A percentile compares a stretch with the other conserved stretches of the same genome.
phyloP scores from a whole-genome alignment of 805 yeast genomes.

The Candida nonsorbophila region DNA sequence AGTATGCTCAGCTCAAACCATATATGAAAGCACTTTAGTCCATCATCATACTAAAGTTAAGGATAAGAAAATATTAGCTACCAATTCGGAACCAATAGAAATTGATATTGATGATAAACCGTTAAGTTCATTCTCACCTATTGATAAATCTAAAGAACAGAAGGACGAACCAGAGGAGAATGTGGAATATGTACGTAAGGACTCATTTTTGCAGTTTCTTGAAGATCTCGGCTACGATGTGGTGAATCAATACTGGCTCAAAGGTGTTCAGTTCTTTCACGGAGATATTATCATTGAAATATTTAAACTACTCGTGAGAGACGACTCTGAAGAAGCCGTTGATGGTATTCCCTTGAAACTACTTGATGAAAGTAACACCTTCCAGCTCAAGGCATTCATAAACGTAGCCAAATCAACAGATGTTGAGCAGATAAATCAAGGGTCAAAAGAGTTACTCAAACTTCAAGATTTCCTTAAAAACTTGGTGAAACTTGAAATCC shows the following conservation, averaged over 20 bases:
- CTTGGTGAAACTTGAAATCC: constrained; percentile 61
- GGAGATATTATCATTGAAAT: constrained; percentile 59
- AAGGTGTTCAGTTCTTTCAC: constrained; percentile 59
- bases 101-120: no score
- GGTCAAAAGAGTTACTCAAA: constrained; percentile 55
- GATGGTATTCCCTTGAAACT: constrained; percentile 26
- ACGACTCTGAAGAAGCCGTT: constrained; percentile 9
- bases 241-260: constrained; percentile 55
- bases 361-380: constrained; percentile 51
- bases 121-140: no score
- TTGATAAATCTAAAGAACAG: no score
- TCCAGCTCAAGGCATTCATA: constrained; percentile 60
- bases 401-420: constrained; percentile 71
- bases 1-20: constrained; percentile 56
- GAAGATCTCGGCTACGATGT: constrained; percentile 67
- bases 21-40: constrained; percentile 54
- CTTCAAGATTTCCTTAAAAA: constrained; percentile 66
- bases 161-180: constrained; percentile 1
- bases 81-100: neutral
- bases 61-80: constrained; percentile 3
- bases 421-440: constrained; percentile 62
- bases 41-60: constrained; percentile 40
- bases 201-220: constrained; percentile 39
- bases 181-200: constrained; percentile 12
- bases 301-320: constrained; percentile 40